A percentile compares a stretch with the other conserved stretches of the same genome.
Evolutionary conservation across 2,329 filamentous ascomycete species (phyloP).

Genomic region (Septoria linicola): DNA sequence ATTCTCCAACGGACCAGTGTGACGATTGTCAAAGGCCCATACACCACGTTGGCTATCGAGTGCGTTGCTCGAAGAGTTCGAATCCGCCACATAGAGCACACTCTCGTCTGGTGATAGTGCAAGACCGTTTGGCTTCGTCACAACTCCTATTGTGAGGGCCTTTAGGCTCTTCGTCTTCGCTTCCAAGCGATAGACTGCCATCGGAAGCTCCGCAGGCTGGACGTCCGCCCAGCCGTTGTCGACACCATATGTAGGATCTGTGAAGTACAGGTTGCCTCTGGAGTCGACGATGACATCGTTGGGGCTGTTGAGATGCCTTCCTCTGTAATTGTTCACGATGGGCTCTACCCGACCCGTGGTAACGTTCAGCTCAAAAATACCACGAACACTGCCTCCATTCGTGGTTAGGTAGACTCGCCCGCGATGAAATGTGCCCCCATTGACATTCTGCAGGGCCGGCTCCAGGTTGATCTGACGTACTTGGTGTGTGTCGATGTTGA

Average conservation of each 20-base stretch:
- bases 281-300: conserved; percentile 57
- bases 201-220: conserved; percentile 52
- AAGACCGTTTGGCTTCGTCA: conserved; percentile 30
- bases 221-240: conserved; percentile 55
- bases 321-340: conserved; percentile 60
- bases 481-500: conserved; percentile 27
- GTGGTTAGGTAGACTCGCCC: conserved; percentile 28
- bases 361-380: conserved; percentile 24
- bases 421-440: conserved; percentile 30
- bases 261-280: conserved; percentile 40
- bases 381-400: conserved; percentile 28
- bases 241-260: conserved; percentile 33
- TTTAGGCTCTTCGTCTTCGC: conserved; percentile 50
- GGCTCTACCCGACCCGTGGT: conserved; percentile 23
- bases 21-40: conserved; percentile 30
- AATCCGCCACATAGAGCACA: conserved; percentile 32
- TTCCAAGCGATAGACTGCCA: conserved; percentile 59
- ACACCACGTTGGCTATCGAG: conserved; percentile 42
- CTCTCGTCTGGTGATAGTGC: conserved; percentile 28
- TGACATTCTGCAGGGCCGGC: conserved; percentile 28
- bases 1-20: conserved; percentile 30
- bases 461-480: conserved; percentile 24
- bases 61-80: conserved; percentile 20
- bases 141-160: conserved; percentile 53
- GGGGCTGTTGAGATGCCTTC: conserved; percentile 60